Evolutionary conservation across 208 protist species (phyloP), one percentile per base, ranked within the genome.

Genomic region (Histomonas meleagridis): DNA sequence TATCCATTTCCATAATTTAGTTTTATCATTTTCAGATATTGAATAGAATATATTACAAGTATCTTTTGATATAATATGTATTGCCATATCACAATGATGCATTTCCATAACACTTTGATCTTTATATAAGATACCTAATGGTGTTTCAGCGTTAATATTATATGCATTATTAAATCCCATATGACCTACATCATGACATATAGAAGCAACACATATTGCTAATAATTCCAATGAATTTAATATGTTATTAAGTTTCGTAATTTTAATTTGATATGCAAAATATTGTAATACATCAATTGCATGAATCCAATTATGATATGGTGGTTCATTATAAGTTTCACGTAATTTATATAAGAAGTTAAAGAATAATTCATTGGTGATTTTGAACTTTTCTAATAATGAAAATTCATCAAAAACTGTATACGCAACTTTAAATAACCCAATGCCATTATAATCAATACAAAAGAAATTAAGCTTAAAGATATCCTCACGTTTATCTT

Each of bases 151-250:
- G 90, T 96, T 96, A 28, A 97, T 94, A 93, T 97, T 95, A 93
- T 98, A 98, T 92, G 95, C 96, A 94, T 98, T 98, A 94, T 98
- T 98, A 48, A 98, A 92, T 38, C 97, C 97, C 1, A 97, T 97
- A 93, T 99, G 97, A 91, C 98, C 97, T 92, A 97, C 96, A 95
- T 99, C 97, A 94, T 99, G 97, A 81, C 97, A 95, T 32, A 96
- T 94, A n/a, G 95, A 96, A n/a, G 97, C 95, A 35, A 98, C 93
- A 23, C 98, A 28, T 28, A 94, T 92, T 1, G 96, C 96, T 23
- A 98, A 94, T 21, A 96, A 91, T 90, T 98, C 97, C 78, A 96
- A 79, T 18, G 43, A 28, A 16, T 90, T 93, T 23, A 96, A 72
- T 23, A 92, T 69, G 28, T 96, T 95, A 18, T 92, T 95, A 48